Conservation (phyloP, 1,284 basidiomycete species). For the Taiwanofungus camphoratus region DNA sequence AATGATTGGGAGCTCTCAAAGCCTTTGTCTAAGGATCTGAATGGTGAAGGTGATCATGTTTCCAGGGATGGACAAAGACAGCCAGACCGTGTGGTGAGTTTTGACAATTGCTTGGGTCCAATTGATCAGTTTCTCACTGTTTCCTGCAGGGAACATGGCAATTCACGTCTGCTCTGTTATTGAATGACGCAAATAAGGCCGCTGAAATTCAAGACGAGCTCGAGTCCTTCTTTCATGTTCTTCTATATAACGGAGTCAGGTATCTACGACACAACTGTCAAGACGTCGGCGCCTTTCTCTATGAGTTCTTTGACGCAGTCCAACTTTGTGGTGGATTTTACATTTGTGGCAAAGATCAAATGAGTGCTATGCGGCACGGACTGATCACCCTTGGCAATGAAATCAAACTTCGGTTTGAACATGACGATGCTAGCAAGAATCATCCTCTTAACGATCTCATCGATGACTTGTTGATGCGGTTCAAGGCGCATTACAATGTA, state of each 20-base stretch:
- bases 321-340: background rate
- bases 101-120: background rate
- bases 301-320: constrained; percentile 8
- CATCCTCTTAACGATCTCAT: constrained; percentile 6
- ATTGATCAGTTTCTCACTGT: background rate
- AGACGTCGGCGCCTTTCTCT: constrained; percentile 4
- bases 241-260: constrained; percentile 10
- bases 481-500: constrained; percentile 5
- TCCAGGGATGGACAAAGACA: constrained; percentile 1
- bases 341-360: background rate
- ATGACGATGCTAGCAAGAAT: background rate
- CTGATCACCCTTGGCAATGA: background rate
- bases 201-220: constrained; percentile 9
- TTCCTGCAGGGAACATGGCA: constrained; percentile 12
- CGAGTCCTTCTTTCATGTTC: constrained; percentile 12
- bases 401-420: background rate
- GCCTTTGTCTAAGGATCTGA: too few relatives aligned
- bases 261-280: constrained; percentile 4
- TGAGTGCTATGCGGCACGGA: background rate
- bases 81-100: constrained; percentile 6
- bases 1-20: too few relatives aligned
- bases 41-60: too few relatives aligned
- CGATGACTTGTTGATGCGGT: background rate
- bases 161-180: constrained; percentile 5
- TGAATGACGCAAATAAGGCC: background rate